Conservation (phyloP, 1,139 yeast genomes). For the Candida mesenterica region DNA sequence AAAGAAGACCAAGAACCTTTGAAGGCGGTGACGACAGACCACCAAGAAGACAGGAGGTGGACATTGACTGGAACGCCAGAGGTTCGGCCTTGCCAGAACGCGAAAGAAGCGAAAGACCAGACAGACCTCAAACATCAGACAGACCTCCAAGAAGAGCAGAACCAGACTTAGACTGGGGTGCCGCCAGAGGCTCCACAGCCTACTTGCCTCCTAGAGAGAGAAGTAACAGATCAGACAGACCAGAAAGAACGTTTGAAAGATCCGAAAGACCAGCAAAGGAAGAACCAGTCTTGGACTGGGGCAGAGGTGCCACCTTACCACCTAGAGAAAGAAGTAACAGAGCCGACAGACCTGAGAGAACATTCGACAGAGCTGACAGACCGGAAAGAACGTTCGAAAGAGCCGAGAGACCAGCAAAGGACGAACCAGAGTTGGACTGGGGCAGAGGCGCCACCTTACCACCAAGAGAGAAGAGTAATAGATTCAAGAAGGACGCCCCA, state of each 20-base stretch:
- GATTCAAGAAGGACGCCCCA: slow-evolving; percentile 11
- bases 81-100: slow-evolving; percentile 29
- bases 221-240: slow-evolving; percentile 6
- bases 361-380: slow-evolving; percentile 17
- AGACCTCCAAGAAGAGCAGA: slow-evolving; percentile 49
- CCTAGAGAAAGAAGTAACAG: slow-evolving; percentile 31
- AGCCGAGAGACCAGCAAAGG: slow-evolving; percentile 23
- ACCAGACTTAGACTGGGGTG: slow-evolving; percentile 61
- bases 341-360: slow-evolving; percentile 12
- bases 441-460: slow-evolving; percentile 25
- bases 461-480: slow-evolving; percentile 30
- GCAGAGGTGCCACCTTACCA: slow-evolving; percentile 25
- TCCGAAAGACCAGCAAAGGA: slow-evolving; percentile 24
- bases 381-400: slow-evolving; percentile 15
- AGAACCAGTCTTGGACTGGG: slow-evolving; percentile 36
- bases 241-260: slow-evolving; percentile 16
- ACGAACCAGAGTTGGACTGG: slow-evolving; percentile 36
- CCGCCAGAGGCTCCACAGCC: slow-evolving; percentile 42
- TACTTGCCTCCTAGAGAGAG: slow-evolving; percentile 34
- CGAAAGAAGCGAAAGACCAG: slow-evolving; percentile 27
- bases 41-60: slow-evolving; percentile 30
- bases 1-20: slow-evolving; percentile 28
- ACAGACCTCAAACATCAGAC: slow-evolving; percentile 25
- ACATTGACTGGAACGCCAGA: slow-evolving; percentile 47
- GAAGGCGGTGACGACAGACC: slow-evolving; percentile 35